Percentiles rank a stretch among this genome's conserved stretches.
These are phyloP conservation scores for Ustilago trichophora DNA, from an alignment of 1,284 basidiomycete species.

Conservation along the genomic window DNA sequence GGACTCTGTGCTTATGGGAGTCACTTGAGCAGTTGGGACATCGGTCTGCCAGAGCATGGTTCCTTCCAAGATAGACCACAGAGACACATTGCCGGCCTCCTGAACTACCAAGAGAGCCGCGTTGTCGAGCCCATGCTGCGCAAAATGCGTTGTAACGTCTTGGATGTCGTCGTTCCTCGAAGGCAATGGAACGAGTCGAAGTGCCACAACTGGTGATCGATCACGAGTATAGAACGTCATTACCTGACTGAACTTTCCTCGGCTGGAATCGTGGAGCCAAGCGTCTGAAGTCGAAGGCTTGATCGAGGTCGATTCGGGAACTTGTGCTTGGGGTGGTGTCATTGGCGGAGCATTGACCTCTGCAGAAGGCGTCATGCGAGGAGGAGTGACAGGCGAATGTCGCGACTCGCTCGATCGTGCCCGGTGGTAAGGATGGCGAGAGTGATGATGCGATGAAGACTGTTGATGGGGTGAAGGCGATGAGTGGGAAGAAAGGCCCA, in stretches of 20 bases:
- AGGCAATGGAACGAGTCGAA: slow-evolving; percentile 20
- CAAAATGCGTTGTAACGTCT: neutral
- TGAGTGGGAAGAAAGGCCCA: slow-evolving; percentile 21
- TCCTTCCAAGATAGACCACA: slow-evolving; percentile 43
- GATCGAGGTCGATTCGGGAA: neutral
- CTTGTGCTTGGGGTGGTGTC: neutral
- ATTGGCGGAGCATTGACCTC: too few relatives aligned
- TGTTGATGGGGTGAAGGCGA: slow-evolving; percentile 9
- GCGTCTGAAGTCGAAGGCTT: slow-evolving; percentile 11
- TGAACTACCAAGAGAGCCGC: slow-evolving; percentile 30
- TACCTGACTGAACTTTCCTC: slow-evolving; percentile 20
- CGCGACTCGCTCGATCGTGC: slow-evolving; percentile 17
- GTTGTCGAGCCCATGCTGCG: slow-evolving; percentile 1
- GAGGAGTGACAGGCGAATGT: slow-evolving; percentile 5
- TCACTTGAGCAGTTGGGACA: slow-evolving; percentile 13
- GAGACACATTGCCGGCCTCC: slow-evolving; percentile 31
- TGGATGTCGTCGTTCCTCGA: neutral
- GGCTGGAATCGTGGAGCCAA: slow-evolving; percentile 25
- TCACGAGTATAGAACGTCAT: slow-evolving; percentile 30
- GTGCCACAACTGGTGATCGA: slow-evolving; percentile 30
- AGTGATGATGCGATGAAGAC: neutral
- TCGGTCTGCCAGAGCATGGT: slow-evolving; percentile 29
- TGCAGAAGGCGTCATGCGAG: neutral
- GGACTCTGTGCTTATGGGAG: neutral
- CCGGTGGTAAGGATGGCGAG: slow-evolving; percentile 18